These are phyloP conservation scores for Yamadazyma songkhlaensis DNA, from an alignment of 1,139 yeast species.

Conservation along the genomic window DNA sequence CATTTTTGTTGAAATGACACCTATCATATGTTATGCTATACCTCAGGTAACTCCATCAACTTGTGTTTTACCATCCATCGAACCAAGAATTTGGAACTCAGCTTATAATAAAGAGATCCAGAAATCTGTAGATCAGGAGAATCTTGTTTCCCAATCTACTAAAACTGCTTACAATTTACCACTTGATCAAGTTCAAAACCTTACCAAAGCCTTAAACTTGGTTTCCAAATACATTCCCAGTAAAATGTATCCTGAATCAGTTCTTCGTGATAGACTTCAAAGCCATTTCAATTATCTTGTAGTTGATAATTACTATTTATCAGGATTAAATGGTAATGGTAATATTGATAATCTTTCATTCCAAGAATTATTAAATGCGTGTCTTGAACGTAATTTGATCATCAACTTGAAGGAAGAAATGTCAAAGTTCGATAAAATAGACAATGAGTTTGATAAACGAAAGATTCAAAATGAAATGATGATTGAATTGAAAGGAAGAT, in stretches of 20 bases:
- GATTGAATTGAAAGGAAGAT: slow-evolving; percentile 22
- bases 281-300: slow-evolving; percentile 40
- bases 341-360: slow-evolving; percentile 45
- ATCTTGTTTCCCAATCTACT: slow-evolving; percentile 13
- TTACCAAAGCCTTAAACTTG: slow-evolving; percentile 36
- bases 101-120: slow-evolving; percentile 6
- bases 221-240: slow-evolving; percentile 40
- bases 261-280: slow-evolving; percentile 38
- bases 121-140: not conserved
- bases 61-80: slow-evolving; percentile 56
- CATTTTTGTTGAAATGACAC: slow-evolving; percentile 63
- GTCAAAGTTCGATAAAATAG: slow-evolving; percentile 13
- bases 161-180: slow-evolving; percentile 47
- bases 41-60: slow-evolving; percentile 72
- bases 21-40: slow-evolving; percentile 52
- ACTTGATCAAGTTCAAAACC: slow-evolving; percentile 27
- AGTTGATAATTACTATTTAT: slow-evolving; percentile 51
- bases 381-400: slow-evolving; percentile 50
- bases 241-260: slow-evolving; percentile 32
- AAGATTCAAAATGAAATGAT: slow-evolving; percentile 14
- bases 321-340: slow-evolving; percentile 40
- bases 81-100: slow-evolving; percentile 35
- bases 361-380: slow-evolving; percentile 44
- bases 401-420: slow-evolving; percentile 21
- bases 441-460: slow-evolving; percentile 14